phyloP scores from a whole-genome alignment of 345 rosid genomes.

The Syzygium aromaticum region DNA sequence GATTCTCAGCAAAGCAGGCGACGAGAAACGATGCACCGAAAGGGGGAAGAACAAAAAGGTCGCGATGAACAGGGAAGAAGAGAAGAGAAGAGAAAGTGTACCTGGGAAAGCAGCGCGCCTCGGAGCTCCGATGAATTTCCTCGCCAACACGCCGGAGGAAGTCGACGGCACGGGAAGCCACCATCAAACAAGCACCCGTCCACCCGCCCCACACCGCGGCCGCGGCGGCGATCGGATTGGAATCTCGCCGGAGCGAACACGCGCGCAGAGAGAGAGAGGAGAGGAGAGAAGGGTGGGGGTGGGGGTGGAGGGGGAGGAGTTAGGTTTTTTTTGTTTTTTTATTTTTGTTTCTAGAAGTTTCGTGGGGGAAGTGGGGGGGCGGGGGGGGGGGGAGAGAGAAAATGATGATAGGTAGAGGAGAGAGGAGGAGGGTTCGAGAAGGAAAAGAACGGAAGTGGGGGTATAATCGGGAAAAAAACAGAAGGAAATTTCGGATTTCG shows the following conservation, averaged over 20 bases:
- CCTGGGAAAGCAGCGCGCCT: not conserved
- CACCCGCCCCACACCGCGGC: not conserved
- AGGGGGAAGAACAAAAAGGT: too few species aligned
- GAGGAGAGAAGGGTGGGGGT: not conserved
- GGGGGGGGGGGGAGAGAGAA: constrained; percentile 8
- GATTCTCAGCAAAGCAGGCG: not conserved
- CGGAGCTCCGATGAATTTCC: not conserved
- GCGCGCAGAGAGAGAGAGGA: not conserved
- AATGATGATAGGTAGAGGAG: constrained; percentile 5
- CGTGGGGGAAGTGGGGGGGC: constrained; percentile 22
- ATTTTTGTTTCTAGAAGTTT: constrained; percentile 78
- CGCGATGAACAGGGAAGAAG: not conserved
- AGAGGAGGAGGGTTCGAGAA: not conserved
- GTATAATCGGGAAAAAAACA: not conserved
- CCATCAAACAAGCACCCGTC: not conserved
- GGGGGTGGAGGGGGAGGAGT: not conserved
- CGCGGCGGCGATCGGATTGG: not conserved
- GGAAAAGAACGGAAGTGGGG: not conserved
- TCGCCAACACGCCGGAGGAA: not conserved
- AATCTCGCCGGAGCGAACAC: not conserved
- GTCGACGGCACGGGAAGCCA: not conserved
- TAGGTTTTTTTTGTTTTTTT: not conserved
- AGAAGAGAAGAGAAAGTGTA: not conserved
- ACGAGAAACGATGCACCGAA: not conserved
- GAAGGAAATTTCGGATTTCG: not conserved